Percentiles rank a stretch among this genome's conserved stretches.
Evolutionary conservation across 163 green algal species (phyloP).

Genomic region (Scenedesmus sp.): DNA sequence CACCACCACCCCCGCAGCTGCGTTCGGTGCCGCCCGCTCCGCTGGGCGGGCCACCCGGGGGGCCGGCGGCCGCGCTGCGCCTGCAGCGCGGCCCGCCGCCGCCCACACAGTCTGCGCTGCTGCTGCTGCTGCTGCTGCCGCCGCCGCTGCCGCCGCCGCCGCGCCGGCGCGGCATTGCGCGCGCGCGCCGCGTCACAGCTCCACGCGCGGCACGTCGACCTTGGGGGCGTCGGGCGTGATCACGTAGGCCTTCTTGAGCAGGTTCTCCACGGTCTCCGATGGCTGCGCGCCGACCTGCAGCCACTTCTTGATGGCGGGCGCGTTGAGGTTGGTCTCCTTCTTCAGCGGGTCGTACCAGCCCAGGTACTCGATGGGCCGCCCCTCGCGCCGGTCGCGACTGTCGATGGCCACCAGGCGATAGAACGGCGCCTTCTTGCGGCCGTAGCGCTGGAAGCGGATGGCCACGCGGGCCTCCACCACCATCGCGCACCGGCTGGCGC

Average conservation of each 20-base stretch:
- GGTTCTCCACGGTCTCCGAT: constrained; percentile 75
- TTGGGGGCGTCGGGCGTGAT: constrained; percentile 52
- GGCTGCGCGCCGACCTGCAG: constrained; percentile 83
- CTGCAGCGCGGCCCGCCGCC: too few relatives aligned
- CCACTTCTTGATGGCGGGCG: constrained; percentile 96
- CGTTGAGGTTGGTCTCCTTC: constrained; percentile 95
- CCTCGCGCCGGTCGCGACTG: constrained; percentile 83
- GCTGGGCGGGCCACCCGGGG: too few relatives aligned
- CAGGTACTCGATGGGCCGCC: constrained; percentile 83
- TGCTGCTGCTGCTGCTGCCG: too few relatives aligned
- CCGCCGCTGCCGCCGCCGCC: too few relatives aligned
- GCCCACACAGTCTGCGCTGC: too few relatives aligned
- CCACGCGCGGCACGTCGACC: constrained; percentile 50
- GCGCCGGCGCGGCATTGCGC: too few relatives aligned
- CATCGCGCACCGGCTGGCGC: constrained; percentile 34
- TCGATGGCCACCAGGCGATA: constrained; percentile 96
- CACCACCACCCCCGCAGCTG: too few relatives aligned
- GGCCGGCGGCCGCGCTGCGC: too few relatives aligned
- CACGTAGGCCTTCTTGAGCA: constrained; percentile 89
- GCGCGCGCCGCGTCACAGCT: constrained; percentile 13
- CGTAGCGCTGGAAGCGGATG: constrained; percentile 92
- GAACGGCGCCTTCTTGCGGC: constrained; percentile 92
- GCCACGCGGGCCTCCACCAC: constrained; percentile 73
- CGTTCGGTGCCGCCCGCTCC: too few relatives aligned
- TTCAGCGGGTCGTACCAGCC: constrained; percentile 84